Evolutionary conservation across 2,329 filamentous ascomycete species (phyloP).

Genomic region (Sclerotinia minor): DNA sequence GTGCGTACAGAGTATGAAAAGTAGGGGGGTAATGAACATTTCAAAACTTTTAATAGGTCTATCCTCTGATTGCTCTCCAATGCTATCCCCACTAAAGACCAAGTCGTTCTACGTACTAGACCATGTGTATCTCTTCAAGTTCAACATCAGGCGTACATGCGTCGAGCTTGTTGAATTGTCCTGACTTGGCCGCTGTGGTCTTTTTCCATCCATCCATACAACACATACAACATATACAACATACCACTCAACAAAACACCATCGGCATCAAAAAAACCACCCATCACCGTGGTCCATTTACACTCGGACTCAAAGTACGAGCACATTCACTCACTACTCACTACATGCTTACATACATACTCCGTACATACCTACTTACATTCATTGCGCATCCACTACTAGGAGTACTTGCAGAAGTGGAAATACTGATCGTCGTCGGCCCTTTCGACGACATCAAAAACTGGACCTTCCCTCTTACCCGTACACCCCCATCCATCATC

Average conservation of each 20-base stretch:
- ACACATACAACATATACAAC: background rate
- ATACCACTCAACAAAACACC: background rate
- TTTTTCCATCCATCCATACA: background rate
- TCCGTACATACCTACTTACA: background rate
- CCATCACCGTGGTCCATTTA: constrained; percentile 4
- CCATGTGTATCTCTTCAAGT: background rate
- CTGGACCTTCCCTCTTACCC: background rate
- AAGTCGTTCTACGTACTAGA: background rate
- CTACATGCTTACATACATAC: background rate
- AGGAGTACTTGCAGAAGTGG: constrained; percentile 5
- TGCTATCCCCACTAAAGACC: background rate
- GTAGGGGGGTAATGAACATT: too few relatives aligned
- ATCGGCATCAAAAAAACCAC: background rate
- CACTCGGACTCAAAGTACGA: background rate
- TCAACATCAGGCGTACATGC: background rate
- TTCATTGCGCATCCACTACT: background rate
- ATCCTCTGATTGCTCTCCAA: background rate
- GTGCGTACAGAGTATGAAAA: too few relatives aligned
- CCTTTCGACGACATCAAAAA: constrained; percentile 2
- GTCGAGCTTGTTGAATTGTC: background rate
- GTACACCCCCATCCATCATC: background rate
- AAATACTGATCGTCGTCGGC: constrained; percentile 16
- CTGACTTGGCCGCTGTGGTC: background rate
- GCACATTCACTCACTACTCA: too few relatives aligned
- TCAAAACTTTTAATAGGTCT: too few relatives aligned